Percentiles rank a stretch among this genome's conserved stretches.
Evolutionary conservation across 2,329 filamentous ascomycete genomes (phyloP).

Genomic region (Rhinocladiella similis): DNA sequence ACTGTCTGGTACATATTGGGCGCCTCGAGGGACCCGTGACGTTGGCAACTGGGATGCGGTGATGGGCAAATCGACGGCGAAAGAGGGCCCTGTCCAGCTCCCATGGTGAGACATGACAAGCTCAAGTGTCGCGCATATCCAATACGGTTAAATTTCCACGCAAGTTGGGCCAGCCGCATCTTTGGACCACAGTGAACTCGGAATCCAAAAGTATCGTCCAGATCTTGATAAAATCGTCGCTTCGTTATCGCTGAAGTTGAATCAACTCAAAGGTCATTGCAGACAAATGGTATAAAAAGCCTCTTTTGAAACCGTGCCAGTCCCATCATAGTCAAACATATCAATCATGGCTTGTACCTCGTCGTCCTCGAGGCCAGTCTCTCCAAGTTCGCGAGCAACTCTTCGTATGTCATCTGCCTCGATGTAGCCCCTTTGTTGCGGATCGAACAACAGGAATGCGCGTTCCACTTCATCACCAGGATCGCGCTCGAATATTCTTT

Average conservation of each 20-base stretch:
- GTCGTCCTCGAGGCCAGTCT: constrained; percentile 82
- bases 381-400: constrained; percentile 86
- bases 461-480: constrained; percentile 87
- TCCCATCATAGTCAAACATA: constrained; percentile 93
- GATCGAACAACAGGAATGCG: constrained; percentile 91
- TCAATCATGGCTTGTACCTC: constrained; percentile 96
- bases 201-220: constrained; percentile 5
- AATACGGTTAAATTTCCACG: not conserved
- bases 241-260: constrained; percentile 4
- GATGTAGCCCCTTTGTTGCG: constrained; percentile 87
- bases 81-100: constrained; percentile 63
- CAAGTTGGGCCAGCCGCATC: not conserved
- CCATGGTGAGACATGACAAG: constrained; percentile 58
- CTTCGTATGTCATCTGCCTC: constrained; percentile 82
- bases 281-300: constrained; percentile 68
- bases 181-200: not conserved
- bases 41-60: constrained; percentile 68
- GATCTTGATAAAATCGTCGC: constrained; percentile 11
- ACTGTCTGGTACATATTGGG: constrained; percentile 72
- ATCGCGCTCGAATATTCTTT: constrained; percentile 77
- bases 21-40: constrained; percentile 67
- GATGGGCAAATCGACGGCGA: constrained; percentile 52
- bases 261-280: constrained; percentile 37
- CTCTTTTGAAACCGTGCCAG: constrained; percentile 69
- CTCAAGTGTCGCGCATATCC: not conserved